Evolutionary conservation across 768 basidiomycete genomes (phyloP).

Genomic region (Boletus reticuloceps): DNA sequence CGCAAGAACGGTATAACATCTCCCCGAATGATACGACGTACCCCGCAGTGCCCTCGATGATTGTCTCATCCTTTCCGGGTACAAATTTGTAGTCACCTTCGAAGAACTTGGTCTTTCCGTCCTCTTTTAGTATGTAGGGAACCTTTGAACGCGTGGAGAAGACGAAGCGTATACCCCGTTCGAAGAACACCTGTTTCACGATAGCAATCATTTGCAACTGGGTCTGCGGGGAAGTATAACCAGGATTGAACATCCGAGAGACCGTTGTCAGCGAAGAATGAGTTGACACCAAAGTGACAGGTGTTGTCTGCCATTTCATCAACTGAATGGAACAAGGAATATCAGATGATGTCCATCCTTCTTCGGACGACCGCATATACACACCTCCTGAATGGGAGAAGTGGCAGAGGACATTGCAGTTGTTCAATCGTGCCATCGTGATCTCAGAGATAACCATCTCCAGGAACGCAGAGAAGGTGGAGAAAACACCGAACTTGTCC

Average conservation of each 20-base stretch:
- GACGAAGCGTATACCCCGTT: constrained; percentile 78
- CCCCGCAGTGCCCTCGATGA: constrained; percentile 73
- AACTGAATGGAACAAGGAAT: constrained; percentile 35
- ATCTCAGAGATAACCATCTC: constrained; percentile 90
- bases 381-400: constrained; percentile 86
- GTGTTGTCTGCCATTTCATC: constrained; percentile 69
- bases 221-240: constrained; percentile 88
- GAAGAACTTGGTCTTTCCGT: constrained; percentile 65
- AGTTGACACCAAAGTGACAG: constrained; percentile 76
- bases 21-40: constrained; percentile 87
- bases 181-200: constrained; percentile 77
- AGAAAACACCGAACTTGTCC: constrained; percentile 85
- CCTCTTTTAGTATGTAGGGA: constrained; percentile 78
- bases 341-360: background rate
- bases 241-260: constrained; percentile 75
- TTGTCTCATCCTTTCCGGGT: constrained; percentile 83
- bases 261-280: constrained; percentile 86
- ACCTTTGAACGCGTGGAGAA: constrained; percentile 91
- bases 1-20: constrained; percentile 81
- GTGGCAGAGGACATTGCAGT: constrained; percentile 84
- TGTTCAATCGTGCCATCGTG: constrained; percentile 90
- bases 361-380: constrained; percentile 19
- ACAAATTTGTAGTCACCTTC: constrained; percentile 72
- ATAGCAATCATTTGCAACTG: constrained; percentile 77
- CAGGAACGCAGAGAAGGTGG: constrained; percentile 88